These are phyloP conservation scores for Choanephora cucurbitarum DNA, from an alignment of 371 early-diverging fungal species.

Conservation along the genomic window DNA sequence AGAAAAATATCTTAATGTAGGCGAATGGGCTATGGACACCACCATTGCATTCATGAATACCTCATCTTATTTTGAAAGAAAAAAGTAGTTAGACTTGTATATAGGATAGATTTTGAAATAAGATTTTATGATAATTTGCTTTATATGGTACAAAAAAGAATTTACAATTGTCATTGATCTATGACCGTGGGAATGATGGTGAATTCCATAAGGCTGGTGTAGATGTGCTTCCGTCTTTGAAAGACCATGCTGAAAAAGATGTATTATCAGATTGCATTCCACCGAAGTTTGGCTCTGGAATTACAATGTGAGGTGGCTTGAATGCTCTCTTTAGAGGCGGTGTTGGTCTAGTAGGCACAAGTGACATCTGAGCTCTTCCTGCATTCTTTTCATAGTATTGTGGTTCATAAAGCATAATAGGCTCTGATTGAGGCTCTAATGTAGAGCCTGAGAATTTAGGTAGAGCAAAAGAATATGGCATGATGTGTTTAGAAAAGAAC, in stretches of 20 bases:
- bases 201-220: constrained; percentile 9
- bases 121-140: neutral
- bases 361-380: constrained; percentile 21
- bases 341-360: constrained; percentile 30
- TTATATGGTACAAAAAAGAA: neutral
- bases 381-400: constrained; percentile 26
- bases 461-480: constrained; percentile 15
- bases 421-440: constrained; percentile 23
- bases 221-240: constrained; percentile 10
- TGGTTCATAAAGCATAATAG: constrained; percentile 29
- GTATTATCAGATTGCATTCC: constrained; percentile 15
- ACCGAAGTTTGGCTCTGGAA: constrained; percentile 20
- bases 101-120: too few species aligned
- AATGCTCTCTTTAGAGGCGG: constrained; percentile 19
- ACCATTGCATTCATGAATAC: constrained; percentile 56
- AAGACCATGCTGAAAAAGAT: constrained; percentile 29
- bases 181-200: neutral
- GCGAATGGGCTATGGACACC: constrained; percentile 69
- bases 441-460: constrained; percentile 33
- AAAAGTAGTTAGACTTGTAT: too few species aligned
- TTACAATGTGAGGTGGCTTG: constrained; percentile 25
- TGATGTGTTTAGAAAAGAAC: neutral
- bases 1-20: constrained; percentile 64
- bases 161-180: neutral
- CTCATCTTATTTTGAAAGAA: constrained; percentile 67